These are phyloP conservation scores for Kurtzmaniella quercitrusa DNA, from an alignment of 1,139 yeast genomes.

Conservation along the genomic window DNA sequence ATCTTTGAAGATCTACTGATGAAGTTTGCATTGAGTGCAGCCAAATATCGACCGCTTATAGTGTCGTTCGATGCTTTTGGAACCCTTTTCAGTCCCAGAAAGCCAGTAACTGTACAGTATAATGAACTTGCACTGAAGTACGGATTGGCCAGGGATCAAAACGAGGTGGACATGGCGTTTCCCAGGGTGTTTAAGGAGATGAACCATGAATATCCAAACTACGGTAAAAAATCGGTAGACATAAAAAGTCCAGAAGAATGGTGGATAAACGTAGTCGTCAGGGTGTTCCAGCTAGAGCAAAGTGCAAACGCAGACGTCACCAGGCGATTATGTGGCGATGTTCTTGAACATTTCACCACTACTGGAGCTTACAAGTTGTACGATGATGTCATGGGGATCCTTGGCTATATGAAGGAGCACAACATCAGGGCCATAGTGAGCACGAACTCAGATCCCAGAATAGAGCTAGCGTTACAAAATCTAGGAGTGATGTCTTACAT, in stretches of 20 bases:
- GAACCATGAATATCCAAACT: slow-evolving; percentile 46
- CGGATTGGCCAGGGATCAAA: slow-evolving; percentile 24
- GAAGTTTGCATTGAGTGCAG: not conserved
- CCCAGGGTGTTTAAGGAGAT: slow-evolving; percentile 24
- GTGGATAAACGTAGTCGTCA: slow-evolving; percentile 54
- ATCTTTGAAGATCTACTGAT: not conserved
- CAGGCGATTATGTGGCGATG: slow-evolving; percentile 27
- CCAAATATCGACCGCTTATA: slow-evolving; percentile 37
- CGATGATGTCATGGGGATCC: slow-evolving; percentile 50
- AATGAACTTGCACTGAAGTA: slow-evolving; percentile 36
- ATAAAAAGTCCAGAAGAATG: slow-evolving; percentile 38
- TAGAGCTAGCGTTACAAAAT: slow-evolving; percentile 37
- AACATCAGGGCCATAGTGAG: slow-evolving; percentile 42
- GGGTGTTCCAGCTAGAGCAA: slow-evolving; percentile 33
- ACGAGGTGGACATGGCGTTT: slow-evolving; percentile 24
- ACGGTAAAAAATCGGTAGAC: slow-evolving; percentile 40
- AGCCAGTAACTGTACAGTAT: slow-evolving; percentile 51
- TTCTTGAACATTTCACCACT: slow-evolving; percentile 45
- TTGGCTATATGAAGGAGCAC: slow-evolving; percentile 26
- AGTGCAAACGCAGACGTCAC: slow-evolving; percentile 16
- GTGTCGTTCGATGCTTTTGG: slow-evolving; percentile 67
- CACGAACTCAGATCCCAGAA: slow-evolving; percentile 60
- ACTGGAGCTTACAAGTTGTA: slow-evolving; percentile 49
- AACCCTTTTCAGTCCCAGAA: slow-evolving; percentile 56
- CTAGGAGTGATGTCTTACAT: slow-evolving; percentile 42